A percentile compares a stretch with the other conserved stretches of the same genome.
Conservation (phyloP, 2,329 filamentous ascomycete genomes). For the Raffaelea ambrosiae region DNA sequence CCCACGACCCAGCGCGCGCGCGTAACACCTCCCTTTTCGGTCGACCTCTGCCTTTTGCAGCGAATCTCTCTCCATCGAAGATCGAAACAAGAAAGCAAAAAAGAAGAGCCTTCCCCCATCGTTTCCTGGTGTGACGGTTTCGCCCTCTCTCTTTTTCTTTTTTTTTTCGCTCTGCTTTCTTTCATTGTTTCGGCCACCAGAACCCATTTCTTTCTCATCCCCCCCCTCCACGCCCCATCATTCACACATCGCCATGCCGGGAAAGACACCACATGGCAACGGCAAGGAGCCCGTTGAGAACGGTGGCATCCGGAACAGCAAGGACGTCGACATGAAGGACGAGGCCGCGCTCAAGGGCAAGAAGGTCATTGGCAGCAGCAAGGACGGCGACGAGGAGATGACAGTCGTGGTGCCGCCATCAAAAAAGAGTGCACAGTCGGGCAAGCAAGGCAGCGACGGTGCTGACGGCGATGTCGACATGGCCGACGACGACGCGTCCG, state of each 20-base stretch:
- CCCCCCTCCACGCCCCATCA: constrained; percentile 7
- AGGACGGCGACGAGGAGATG: constrained; percentile 74
- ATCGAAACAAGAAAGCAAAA: too few relatives aligned
- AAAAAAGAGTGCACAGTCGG: neutral
- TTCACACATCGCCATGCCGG: constrained; percentile 46
- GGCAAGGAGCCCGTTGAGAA: constrained; percentile 63
- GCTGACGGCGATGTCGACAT: constrained; percentile 63
- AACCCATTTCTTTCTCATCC: neutral
- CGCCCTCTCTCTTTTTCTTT: neutral
- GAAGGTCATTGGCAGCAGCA: constrained; percentile 55
- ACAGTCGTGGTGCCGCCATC: constrained; percentile 70
- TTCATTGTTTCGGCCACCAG: neutral
- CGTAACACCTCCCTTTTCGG: too few relatives aligned
- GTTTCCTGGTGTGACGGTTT: too few relatives aligned
- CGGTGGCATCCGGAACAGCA: constrained; percentile 52
- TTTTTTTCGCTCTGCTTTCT: neutral
- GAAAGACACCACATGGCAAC: constrained; percentile 65
- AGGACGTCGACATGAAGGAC: constrained; percentile 64
- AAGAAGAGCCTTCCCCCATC: too few relatives aligned
- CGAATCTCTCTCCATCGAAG: too few relatives aligned
- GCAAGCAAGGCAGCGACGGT: constrained; percentile 30
- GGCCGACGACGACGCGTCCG: constrained; percentile 47
- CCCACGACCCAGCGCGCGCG: neutral
- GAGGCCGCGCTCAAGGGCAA: constrained; percentile 49
- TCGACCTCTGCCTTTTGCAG: neutral